phyloP scores from a whole-genome alignment of 1,139 yeast genomes.

The Candida sanyaensis region DNA sequence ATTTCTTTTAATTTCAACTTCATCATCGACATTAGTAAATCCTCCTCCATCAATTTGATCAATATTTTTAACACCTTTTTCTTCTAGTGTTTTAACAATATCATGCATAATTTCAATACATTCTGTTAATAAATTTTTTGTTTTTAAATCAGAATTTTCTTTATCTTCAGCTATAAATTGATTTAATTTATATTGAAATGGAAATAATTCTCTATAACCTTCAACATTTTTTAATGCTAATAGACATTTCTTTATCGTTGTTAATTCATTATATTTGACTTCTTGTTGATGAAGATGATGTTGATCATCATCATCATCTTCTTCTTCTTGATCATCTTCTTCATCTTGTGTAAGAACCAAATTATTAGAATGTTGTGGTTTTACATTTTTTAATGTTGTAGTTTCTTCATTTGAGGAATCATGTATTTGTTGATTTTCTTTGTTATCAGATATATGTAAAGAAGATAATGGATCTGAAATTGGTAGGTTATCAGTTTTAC shows the following conservation, averaged over 20 bases:
- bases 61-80: slow-evolving; percentile 45
- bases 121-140: slow-evolving; percentile 82
- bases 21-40: slow-evolving; percentile 30
- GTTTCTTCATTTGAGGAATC: background rate
- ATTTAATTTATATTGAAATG: slow-evolving; percentile 91
- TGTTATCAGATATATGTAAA: background rate
- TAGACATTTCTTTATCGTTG: slow-evolving; percentile 87
- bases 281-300: background rate
- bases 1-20: slow-evolving; percentile 47
- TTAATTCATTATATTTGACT: slow-evolving; percentile 73
- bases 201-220: slow-evolving; percentile 90
- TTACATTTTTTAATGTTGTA: background rate
- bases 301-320: background rate
- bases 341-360: background rate
- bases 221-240: slow-evolving; percentile 90
- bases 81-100: slow-evolving; percentile 84
- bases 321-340: background rate
- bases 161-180: background rate
- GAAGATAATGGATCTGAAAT: slow-evolving; percentile 1
- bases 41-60: slow-evolving; percentile 20
- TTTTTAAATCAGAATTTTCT: background rate
- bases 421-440: background rate
- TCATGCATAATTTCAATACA: slow-evolving; percentile 94
- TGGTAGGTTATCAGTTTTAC: slow-evolving; percentile 1
- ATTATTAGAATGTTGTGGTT: background rate